Conservation (phyloP, 148 eudicot genomes). For the Amaranthus palmeri region DNA sequence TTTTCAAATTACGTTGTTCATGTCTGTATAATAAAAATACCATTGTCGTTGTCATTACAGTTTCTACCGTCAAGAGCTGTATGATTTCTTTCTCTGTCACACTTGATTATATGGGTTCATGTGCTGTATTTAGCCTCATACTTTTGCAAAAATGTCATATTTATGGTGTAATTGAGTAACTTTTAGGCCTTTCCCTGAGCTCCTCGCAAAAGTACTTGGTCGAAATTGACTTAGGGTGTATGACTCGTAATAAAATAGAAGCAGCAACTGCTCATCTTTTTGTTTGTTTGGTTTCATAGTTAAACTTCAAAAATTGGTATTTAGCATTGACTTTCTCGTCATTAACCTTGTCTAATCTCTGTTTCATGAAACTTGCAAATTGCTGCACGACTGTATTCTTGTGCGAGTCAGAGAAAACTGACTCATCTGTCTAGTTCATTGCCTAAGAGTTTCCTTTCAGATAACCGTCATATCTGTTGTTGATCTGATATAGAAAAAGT, state of each 20-base stretch:
- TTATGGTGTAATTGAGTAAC: background rate
- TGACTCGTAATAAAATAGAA: background rate
- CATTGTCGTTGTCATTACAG: background rate
- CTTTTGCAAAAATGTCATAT: background rate
- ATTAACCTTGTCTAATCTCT: background rate
- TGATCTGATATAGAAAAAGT: too few species aligned
- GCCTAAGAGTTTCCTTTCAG: background rate
- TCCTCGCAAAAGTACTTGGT: background rate
- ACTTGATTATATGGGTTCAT: background rate
- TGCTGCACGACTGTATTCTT: background rate
- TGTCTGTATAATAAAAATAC: background rate
- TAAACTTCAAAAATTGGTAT: background rate
- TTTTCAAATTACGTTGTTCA: background rate
- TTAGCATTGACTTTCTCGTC: background rate
- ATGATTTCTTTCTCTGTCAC: background rate
- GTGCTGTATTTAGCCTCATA: background rate
- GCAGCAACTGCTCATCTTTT: background rate
- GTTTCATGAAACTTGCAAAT: background rate
- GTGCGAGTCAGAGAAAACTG: background rate
- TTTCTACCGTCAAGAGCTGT: background rate
- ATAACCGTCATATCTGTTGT: background rate
- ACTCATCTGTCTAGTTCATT: background rate
- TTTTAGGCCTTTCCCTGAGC: background rate
- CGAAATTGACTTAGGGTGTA: background rate
- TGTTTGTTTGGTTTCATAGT: background rate